Evolutionary conservation across 73 alveolate genomes (phyloP).

Genomic region (Tetrahymena borealis): DNA sequence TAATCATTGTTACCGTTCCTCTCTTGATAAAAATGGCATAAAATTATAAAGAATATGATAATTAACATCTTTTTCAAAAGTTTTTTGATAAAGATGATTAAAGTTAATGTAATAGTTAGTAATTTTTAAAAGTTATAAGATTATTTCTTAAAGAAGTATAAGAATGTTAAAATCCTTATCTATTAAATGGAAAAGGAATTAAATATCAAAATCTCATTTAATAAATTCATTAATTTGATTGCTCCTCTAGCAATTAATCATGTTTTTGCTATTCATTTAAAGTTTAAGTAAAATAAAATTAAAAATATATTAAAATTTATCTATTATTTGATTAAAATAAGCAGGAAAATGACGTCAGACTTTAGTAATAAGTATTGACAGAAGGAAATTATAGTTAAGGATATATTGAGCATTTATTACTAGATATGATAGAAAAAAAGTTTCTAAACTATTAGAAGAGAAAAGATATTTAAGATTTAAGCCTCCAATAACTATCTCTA

Average conservation of each 20-base stretch:
- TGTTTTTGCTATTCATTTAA: too few species aligned
- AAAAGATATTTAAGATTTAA: neutral
- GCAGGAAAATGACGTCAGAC: too few species aligned
- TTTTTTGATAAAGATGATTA: neutral
- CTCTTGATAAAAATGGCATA: neutral
- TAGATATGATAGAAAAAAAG: neutral
- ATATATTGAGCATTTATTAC: neutral
- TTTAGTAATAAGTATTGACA: too few species aligned
- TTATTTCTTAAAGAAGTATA: neutral
- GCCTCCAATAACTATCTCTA: neutral
- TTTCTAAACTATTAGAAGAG: neutral
- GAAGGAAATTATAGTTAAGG: too few species aligned
- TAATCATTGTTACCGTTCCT: neutral
- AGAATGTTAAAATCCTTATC: neutral
- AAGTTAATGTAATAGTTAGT: neutral
- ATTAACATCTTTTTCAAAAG: neutral
- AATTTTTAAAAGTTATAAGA: neutral
- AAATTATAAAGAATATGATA: neutral
- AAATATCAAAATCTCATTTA: neutral
- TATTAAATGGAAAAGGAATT: neutral
- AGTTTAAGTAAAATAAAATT: too few species aligned
- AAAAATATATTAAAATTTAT: too few species aligned
- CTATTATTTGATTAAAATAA: too few species aligned
- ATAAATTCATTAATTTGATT: too few species aligned
- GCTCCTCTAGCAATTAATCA: too few species aligned